Conservation (phyloP, 1,284 basidiomycete genomes). For the Ceratobasidium sp. region DNA sequence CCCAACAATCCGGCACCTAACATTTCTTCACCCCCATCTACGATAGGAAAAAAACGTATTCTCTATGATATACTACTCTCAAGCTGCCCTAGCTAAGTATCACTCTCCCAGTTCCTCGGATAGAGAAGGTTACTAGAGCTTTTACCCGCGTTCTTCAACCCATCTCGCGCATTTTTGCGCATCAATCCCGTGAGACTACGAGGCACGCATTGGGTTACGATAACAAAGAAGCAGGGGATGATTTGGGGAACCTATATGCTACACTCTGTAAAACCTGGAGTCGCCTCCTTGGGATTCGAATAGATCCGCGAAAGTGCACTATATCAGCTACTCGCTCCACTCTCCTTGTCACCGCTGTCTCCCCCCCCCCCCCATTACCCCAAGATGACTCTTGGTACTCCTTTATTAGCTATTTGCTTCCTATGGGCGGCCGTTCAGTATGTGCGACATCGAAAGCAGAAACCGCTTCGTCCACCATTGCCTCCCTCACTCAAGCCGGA, state of each 20-base stretch:
- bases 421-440: not conserved
- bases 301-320: no score
- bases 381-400: not conserved
- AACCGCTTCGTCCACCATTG: not conserved
- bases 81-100: not conserved
- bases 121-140: not conserved
- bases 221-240: not conserved
- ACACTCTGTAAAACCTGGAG: not conserved
- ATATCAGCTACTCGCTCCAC: not conserved
- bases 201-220: not conserved
- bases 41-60: no score
- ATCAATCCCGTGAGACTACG: not conserved
- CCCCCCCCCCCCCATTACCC: not conserved
- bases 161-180: no score
- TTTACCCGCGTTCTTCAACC: not conserved
- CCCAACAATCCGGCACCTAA: no score
- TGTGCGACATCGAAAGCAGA: not conserved
- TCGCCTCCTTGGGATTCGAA: no score
- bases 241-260: not conserved
- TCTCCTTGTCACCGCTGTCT: not conserved
- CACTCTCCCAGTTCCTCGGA: not conserved
- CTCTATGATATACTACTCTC: no score
- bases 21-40: no score
- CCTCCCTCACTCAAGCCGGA: conserved; percentile 24
- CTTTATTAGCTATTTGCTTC: not conserved